These are phyloP conservation scores for Penicillium odoratum DNA, from an alignment of 495 filamentous ascomycete genomes.

Conservation along the genomic window DNA sequence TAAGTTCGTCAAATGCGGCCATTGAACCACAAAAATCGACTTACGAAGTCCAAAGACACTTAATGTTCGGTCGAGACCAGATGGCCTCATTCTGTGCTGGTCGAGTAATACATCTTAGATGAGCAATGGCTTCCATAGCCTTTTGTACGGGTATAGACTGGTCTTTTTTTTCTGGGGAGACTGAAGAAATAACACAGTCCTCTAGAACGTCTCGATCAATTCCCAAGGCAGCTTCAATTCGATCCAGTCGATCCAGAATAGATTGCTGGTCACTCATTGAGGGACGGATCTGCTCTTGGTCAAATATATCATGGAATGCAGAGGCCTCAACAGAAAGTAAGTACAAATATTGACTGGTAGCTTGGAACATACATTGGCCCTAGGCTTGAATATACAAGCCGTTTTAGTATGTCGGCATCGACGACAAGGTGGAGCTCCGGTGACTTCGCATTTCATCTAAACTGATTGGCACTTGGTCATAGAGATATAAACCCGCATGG, in stretches of 20 bases:
- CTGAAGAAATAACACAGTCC: background rate
- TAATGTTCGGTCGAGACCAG: constrained; percentile 35
- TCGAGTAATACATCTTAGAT: constrained; percentile 31
- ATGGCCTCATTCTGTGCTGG: constrained; percentile 27
- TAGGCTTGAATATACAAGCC: constrained; percentile 41
- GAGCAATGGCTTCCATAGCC: constrained; percentile 31
- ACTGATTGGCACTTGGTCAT: background rate
- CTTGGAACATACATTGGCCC: constrained; percentile 35
- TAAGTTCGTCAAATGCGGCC: background rate
- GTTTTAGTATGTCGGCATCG: constrained; percentile 35
- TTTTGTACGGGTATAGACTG: constrained; percentile 23
- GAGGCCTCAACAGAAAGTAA: constrained; percentile 29
- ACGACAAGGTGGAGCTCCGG: constrained; percentile 37
- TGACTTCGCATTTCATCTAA: constrained; percentile 45
- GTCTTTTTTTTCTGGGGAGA: constrained; percentile 10
- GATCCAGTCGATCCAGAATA: constrained; percentile 37
- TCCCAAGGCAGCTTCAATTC: constrained; percentile 38
- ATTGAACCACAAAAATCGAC: constrained; percentile 7
- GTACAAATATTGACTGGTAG: background rate
- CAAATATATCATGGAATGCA: constrained; percentile 26
- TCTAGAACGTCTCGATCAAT: constrained; percentile 19
- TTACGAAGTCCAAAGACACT: constrained; percentile 39
- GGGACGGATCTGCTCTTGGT: constrained; percentile 12
- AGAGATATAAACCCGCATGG: background rate
- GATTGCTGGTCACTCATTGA: constrained; percentile 21